Conservation (phyloP, 2,329 filamentous ascomycete genomes). For the Aspergillus amoenus region DNA sequence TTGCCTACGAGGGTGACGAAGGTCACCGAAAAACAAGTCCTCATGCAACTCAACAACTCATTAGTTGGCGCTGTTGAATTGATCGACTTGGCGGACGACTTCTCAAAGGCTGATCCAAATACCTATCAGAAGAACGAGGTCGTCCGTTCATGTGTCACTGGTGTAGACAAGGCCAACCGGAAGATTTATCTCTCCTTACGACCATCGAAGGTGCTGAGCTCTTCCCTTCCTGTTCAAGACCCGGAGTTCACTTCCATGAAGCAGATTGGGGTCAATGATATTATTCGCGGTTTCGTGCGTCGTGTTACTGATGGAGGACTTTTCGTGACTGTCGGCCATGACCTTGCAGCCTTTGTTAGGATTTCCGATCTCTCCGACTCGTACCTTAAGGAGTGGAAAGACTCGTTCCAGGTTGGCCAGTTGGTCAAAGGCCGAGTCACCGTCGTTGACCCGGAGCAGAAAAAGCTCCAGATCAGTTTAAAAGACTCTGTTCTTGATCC, state of each 20-base stretch:
- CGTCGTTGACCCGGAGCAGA: conserved; percentile 64
- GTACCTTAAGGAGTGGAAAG: conserved; percentile 95
- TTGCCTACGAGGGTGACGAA: conserved; percentile 82
- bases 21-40: conserved; percentile 75
- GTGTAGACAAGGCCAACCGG: conserved; percentile 81
- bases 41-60: conserved; percentile 79
- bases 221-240: conserved; percentile 76
- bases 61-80: conserved; percentile 79
- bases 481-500: conserved; percentile 82
- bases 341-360: conserved; percentile 77
- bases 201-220: conserved; percentile 86
- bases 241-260: conserved; percentile 69
- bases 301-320: conserved; percentile 85
- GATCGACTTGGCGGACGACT: conserved; percentile 84
- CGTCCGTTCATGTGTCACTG: conserved; percentile 79
- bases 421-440: conserved; percentile 85
- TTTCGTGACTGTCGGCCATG: conserved; percentile 79
- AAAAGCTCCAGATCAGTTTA: conserved; percentile 80
- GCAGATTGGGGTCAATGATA: conserved; percentile 73
- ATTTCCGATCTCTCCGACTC: conserved; percentile 86
- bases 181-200: conserved; percentile 76
- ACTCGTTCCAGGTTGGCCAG: conserved; percentile 81
- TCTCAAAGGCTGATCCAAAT: conserved; percentile 72
- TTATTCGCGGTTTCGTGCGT: conserved; percentile 89
- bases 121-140: conserved; percentile 81